phyloP scores from a whole-genome alignment of 352 stramenopile genomes.

The Blastocystis sp. region DNA sequence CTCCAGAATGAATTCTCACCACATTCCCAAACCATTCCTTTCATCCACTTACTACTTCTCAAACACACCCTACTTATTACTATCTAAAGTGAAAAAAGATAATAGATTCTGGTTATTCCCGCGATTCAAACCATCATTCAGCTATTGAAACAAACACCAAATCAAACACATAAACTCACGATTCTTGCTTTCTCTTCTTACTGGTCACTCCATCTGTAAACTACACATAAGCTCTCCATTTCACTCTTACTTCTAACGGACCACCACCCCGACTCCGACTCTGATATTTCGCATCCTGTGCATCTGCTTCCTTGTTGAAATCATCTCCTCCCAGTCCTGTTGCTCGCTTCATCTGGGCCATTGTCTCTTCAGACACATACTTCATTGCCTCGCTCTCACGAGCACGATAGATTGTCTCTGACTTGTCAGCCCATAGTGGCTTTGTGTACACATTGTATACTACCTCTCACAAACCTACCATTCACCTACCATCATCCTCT shows the following conservation, averaged over 20 bases:
- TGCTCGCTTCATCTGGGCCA: neutral
- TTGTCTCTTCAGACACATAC: slow-evolving; percentile 20
- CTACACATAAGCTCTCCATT: neutral
- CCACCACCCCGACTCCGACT: neutral
- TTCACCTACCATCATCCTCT: slow-evolving; percentile 75
- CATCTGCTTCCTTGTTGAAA: slow-evolving; percentile 5
- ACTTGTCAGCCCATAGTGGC: slow-evolving; percentile 80
- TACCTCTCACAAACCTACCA: neutral
- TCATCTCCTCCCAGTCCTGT: neutral
- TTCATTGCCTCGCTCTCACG: slow-evolving; percentile 55
- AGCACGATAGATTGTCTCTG: slow-evolving; percentile 74
- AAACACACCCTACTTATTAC: no score
- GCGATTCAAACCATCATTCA: no score
- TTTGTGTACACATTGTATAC: slow-evolving; percentile 95
- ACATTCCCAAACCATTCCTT: no score
- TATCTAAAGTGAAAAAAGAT: no score
- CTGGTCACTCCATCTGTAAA: slow-evolving; percentile 33
- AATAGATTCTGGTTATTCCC: no score
- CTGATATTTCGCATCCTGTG: slow-evolving; percentile 20
- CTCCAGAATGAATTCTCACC: no score
- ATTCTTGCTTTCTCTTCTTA: slow-evolving; percentile 12
- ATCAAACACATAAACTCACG: slow-evolving; percentile 19
- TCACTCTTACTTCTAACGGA: slow-evolving; percentile 10
- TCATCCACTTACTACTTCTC: no score
- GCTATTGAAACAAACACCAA: no score